phyloP scores from a whole-genome alignment of 1,139 yeast species.

The Kazachstania sp. region DNA sequence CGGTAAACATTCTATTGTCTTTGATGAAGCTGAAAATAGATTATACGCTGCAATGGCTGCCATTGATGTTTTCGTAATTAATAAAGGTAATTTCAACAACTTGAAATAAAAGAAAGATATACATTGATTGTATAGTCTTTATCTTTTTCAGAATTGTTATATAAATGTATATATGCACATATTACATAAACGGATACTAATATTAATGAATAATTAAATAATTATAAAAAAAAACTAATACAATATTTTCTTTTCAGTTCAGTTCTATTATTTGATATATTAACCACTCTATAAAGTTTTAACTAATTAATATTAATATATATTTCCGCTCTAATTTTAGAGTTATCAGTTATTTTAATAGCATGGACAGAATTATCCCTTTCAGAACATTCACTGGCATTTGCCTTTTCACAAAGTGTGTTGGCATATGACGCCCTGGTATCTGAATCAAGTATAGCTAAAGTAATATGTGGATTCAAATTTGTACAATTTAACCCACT shows the following conservation, averaged over 20 bases:
- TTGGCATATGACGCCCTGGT: slow-evolving; percentile 48
- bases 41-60: slow-evolving; percentile 94
- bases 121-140: background rate
- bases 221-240: background rate
- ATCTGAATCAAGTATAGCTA: slow-evolving; percentile 49
- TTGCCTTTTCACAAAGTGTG: slow-evolving; percentile 26
- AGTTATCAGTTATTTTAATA: too few relatives aligned
- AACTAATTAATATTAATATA: slow-evolving; percentile 1
- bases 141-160: background rate
- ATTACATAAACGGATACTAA: background rate
- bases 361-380: too few relatives aligned
- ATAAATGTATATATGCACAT: background rate
- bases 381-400: too few relatives aligned
- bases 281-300: too few relatives aligned
- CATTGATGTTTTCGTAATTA: slow-evolving; percentile 77
- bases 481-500: slow-evolving; percentile 36
- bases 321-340: background rate
- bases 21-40: slow-evolving; percentile 93
- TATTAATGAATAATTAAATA: background rate
- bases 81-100: slow-evolving; percentile 52
- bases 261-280: too few relatives aligned
- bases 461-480: slow-evolving; percentile 59
- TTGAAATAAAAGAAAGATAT: slow-evolving; percentile 5
- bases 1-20: slow-evolving; percentile 73
- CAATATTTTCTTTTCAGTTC: too few relatives aligned